phyloP scores from a whole-genome alignment of 495 filamentous ascomycete species.

The Parathielavia appendiculata region DNA sequence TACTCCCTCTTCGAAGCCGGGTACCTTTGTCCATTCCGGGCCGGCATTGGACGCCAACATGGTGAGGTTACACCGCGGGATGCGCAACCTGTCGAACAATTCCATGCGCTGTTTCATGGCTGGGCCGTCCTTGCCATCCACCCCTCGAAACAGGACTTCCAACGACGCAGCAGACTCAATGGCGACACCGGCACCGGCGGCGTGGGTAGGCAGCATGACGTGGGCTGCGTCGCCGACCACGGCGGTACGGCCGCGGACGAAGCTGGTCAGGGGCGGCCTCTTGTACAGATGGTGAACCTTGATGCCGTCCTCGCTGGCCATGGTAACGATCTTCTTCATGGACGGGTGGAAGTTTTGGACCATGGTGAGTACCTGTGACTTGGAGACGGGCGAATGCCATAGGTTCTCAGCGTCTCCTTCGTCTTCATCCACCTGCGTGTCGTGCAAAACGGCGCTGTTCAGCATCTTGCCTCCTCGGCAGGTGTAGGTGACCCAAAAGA shows the following conservation, averaged over 20 bases:
- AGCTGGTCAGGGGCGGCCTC: slow-evolving; percentile 21
- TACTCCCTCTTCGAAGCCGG: slow-evolving; percentile 29
- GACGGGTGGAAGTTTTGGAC: slow-evolving; percentile 26
- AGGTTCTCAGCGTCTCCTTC: neutral
- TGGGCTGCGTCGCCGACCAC: slow-evolving; percentile 33
- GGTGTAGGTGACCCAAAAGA: slow-evolving; percentile 41
- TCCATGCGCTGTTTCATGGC: slow-evolving; percentile 14
- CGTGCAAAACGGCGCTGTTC: slow-evolving; percentile 31
- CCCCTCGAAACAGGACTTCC: slow-evolving; percentile 26
- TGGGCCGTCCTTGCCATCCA: slow-evolving; percentile 7
- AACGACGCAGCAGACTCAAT: slow-evolving; percentile 29
- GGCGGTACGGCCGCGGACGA: slow-evolving; percentile 24
- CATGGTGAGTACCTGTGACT: slow-evolving; percentile 19
- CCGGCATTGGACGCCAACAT: slow-evolving; percentile 32
- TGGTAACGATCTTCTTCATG: slow-evolving; percentile 18
- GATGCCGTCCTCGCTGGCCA: slow-evolving; percentile 32
- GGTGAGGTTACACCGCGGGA: slow-evolving; percentile 32
- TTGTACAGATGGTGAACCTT: slow-evolving; percentile 28
- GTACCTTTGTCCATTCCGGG: slow-evolving; percentile 19
- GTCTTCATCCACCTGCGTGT: slow-evolving; percentile 21
- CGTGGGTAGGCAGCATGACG: slow-evolving; percentile 32
- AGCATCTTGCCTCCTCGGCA: slow-evolving; percentile 37
- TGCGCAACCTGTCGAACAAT: slow-evolving; percentile 27
- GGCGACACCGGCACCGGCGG: slow-evolving; percentile 25
- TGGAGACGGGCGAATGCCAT: slow-evolving; percentile 22